Conservation (phyloP, 2,329 filamentous ascomycete species). For the Botrytis cinerea region DNA sequence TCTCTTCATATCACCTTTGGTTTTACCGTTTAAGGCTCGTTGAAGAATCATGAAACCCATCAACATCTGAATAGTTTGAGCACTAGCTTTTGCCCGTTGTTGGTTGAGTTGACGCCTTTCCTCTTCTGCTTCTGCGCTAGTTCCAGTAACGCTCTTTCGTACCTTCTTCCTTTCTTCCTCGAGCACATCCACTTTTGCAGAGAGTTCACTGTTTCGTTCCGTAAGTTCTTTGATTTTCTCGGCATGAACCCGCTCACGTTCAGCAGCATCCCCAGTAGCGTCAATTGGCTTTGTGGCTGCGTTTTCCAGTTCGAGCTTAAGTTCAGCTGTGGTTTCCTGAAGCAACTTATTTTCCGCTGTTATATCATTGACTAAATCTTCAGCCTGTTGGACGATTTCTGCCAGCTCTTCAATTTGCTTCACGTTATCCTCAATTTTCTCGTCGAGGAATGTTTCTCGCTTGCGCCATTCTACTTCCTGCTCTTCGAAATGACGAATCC, state of each 20-base stretch:
- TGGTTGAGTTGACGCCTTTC: background rate
- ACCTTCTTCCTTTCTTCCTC: background rate
- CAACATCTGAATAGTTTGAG: background rate
- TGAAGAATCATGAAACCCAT: constrained; percentile 7
- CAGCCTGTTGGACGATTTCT: background rate
- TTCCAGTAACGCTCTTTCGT: background rate
- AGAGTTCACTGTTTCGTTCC: background rate
- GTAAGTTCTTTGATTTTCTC: background rate
- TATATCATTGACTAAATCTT: background rate
- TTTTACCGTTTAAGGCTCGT: constrained; percentile 7
- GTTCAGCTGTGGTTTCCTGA: no score
- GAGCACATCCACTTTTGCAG: background rate
- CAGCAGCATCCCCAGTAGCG: background rate
- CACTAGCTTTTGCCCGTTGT: background rate
- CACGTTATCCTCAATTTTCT: no score
- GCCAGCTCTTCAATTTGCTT: background rate
- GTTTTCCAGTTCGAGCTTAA: background rate
- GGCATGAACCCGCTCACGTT: background rate
- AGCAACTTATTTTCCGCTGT: background rate
- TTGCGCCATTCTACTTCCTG: background rate
- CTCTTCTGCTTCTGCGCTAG: no score
- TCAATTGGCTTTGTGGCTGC: background rate
- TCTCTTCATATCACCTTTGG: background rate
- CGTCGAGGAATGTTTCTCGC: background rate
- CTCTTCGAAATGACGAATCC: background rate